These are phyloP conservation scores for Papilionanthe hybrid DNA, from an alignment of 116 monocot genomes.

Conservation along the genomic window DNA sequence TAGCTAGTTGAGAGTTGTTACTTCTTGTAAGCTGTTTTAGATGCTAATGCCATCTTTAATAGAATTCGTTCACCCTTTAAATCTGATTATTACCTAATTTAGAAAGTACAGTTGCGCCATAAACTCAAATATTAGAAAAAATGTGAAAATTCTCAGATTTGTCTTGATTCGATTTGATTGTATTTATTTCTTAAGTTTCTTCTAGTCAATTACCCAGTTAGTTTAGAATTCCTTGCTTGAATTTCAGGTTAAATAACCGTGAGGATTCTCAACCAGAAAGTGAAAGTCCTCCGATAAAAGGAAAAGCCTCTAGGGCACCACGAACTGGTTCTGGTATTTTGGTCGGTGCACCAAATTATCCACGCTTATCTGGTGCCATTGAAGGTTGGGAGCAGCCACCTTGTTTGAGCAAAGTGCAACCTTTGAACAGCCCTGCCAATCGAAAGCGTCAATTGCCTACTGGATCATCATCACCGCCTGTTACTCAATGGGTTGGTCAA, in stretches of 20 bases:
- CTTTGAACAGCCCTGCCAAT: constrained; percentile 29
- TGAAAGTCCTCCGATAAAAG: constrained; percentile 48
- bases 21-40: neutral
- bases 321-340: constrained; percentile 45
- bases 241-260: constrained; percentile 48
- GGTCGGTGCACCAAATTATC: constrained; percentile 38
- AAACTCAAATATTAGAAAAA: neutral
- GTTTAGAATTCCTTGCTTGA: neutral
- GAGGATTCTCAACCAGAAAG: constrained; percentile 61
- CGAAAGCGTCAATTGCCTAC: constrained; percentile 54
- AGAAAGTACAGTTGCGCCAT: neutral
- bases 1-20: neutral
- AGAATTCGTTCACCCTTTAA: neutral
- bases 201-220: neutral
- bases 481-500: constrained; percentile 73
- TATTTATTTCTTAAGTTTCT: neutral
- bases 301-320: constrained; percentile 60
- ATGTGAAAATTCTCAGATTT: neutral
- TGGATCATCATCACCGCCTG: constrained; percentile 53
- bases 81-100: neutral
- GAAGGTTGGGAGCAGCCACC: constrained; percentile 65
- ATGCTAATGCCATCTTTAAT: neutral
- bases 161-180: neutral
- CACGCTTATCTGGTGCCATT: constrained; percentile 32
- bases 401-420: constrained; percentile 41